Conservation (phyloP, 1,284 basidiomycete species). For the Flammula alnicola region DNA sequence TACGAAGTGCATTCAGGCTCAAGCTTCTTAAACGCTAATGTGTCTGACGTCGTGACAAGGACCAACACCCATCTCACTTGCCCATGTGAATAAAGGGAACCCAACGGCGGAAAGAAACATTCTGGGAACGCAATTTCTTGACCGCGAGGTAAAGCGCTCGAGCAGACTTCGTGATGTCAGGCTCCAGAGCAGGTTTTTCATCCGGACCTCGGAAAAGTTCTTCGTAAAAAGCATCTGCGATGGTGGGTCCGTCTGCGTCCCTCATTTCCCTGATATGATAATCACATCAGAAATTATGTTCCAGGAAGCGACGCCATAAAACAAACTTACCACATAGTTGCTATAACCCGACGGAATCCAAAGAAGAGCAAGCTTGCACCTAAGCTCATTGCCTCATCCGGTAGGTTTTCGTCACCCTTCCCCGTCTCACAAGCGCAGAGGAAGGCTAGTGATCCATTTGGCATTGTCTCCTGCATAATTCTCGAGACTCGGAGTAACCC, state of each 20-base stretch:
- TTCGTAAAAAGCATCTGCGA: slow-evolving; percentile 7
- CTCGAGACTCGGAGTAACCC: slow-evolving; percentile 4
- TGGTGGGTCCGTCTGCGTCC: slow-evolving; percentile 11
- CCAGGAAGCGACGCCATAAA: too few species aligned
- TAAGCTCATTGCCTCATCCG: slow-evolving; percentile 26
- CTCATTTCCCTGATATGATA: slow-evolving; percentile 3
- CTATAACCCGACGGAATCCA: slow-evolving; percentile 22
- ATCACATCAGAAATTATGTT: neutral
- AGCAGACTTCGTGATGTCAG: too few species aligned
- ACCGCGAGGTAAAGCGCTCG: too few species aligned
- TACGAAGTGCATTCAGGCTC: too few species aligned
- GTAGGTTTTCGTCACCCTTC: slow-evolving; percentile 11
- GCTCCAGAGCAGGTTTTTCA: too few species aligned
- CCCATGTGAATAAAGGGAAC: too few species aligned
- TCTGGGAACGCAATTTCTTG: too few species aligned
- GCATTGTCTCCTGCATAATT: slow-evolving; percentile 12
- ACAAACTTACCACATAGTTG: slow-evolving; percentile 26
- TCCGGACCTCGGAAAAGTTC: slow-evolving; percentile 9
- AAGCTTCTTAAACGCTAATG: too few species aligned
- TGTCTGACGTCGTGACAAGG: too few species aligned
- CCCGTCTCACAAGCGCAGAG: slow-evolving; percentile 12
- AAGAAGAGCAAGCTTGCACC: slow-evolving; percentile 19
- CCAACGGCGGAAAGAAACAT: too few species aligned
- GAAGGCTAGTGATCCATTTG: slow-evolving; percentile 11
- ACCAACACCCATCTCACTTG: too few species aligned